Evolutionary conservation across 2,329 filamentous ascomycete species (phyloP), one percentile per base, ranked within the genome.

Genomic region (Nemania diffusa): DNA sequence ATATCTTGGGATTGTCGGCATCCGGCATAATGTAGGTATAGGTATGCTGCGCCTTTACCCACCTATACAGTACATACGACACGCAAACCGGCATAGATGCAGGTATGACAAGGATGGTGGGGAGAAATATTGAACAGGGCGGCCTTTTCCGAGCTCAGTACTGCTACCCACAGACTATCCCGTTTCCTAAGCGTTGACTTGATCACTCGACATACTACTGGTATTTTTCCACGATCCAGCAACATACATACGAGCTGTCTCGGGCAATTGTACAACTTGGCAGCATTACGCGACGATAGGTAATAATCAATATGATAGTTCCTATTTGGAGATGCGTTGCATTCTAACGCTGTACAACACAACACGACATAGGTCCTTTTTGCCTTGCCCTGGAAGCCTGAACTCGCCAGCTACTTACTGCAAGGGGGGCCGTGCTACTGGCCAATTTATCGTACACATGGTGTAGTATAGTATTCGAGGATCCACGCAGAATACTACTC

Each of bases 401-500:
- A 20, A 24, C 9, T 50, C 46, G 46, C 46, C 26, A 22, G 46
- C 46, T 50, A 15, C 46, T 50, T 50, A 15, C 46, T 50, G 46
- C 20, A 44, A n/a, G 40, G 40, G n/a, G 15, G 15, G 3, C 40
- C 40, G 20, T 50, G 46, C 46, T 46, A 11, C 13, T 11, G 26
- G 46, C 46, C 22, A 50, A 50, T 50, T 26, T 22, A 48, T 24
- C 32, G 34, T 50, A 42, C 2, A 44, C 5, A n/a, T 57, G 17
- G 13, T 44, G 40, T 44, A 44, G 11, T 15, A 32, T 27, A 55
- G 20, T 48, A 58, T 59, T 44, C 29, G 58, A 24, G 34, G 32
- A 24, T 26, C 58, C 58, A 52, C 50, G 46, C 8, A 32, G 24
- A 53, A 61, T 53, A 32, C 58, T 40, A 57, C 24, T 6, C n/a